Evolutionary conservation across 2,329 filamentous ascomycete genomes (phyloP), one percentile per base, ranked within the genome.

Genomic region (Colletotrichum siamense): DNA sequence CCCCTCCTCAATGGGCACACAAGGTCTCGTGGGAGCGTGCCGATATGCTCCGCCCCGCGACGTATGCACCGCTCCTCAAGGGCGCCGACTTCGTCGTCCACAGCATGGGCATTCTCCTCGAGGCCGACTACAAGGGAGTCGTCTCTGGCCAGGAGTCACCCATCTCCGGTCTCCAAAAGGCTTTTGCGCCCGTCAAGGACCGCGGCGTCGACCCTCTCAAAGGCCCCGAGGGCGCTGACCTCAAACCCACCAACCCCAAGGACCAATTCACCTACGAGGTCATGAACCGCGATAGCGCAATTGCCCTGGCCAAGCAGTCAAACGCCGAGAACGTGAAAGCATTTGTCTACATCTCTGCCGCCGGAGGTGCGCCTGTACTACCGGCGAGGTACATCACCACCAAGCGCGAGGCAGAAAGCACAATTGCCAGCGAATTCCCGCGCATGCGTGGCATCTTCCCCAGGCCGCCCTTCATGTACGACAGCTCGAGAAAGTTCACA

Each of bases 121-220:
- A 99, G 88, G 96, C 96, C 66, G 97, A 99, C 88, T 99, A 99
- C 91, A 99, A 99, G 86, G 95, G 94, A 79, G 94, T 98, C 18
- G 84, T 99, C 30, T 94, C 92, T 24, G 97, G 97, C 67, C 92
- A 91, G 76, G 96, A 98, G 81, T 95, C 95, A 1, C 92, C 95
- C n/a, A 86, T 98, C 69, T 86, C 92, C 8, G 96, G 95, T 2
- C 87, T 99, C 16, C 91, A 92, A 77, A 93, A 94, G 80, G 95
- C 95, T 30, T 98, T 99, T 84, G 92, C 93, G 68, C 84, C 91
- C 1, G 89, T 90, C 3, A 94, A 93, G 39, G 88, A 86, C 81
- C 91, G 92, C 73, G 91, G 92, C 70, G 89, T 87, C 71, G 95
- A 98, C 83, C 95, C 95, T 3, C 88, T 98, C 22, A 90, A 93